Percentiles rank a stretch among this genome's conserved stretches.
Evolutionary conservation across 805 yeast species (phyloP).

Genomic region (Schwanniomyces pseudopolymorphus): DNA sequence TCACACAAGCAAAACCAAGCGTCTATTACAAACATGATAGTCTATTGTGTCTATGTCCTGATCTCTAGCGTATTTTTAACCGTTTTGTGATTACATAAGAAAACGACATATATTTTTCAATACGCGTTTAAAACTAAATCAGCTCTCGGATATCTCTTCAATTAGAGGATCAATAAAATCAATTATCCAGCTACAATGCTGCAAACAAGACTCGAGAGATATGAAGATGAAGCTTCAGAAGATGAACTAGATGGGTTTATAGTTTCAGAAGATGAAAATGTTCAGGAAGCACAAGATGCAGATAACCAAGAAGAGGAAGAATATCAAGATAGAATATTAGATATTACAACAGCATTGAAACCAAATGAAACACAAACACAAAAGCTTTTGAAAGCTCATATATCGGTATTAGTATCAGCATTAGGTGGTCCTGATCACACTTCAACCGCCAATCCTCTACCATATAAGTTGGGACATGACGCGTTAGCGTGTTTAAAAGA

Average conservation of each 20-base stretch:
- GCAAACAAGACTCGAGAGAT: slow-evolving; percentile 1
- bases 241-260: slow-evolving; percentile 38
- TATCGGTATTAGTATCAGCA: slow-evolving; percentile 80
- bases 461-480: slow-evolving; percentile 83
- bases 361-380: slow-evolving; percentile 37
- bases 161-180: neutral
- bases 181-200: neutral
- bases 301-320: slow-evolving; percentile 14
- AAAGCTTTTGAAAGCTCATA: slow-evolving; percentile 62
- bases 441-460: slow-evolving; percentile 41
- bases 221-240: slow-evolving; percentile 13
- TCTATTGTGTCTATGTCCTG: too few species aligned
- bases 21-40: too few species aligned
- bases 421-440: slow-evolving; percentile 85
- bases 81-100: neutral
- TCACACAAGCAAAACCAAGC: too few species aligned
- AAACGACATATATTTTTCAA: neutral
- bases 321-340: slow-evolving; percentile 19
- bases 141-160: neutral
- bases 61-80: too few species aligned
- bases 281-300: slow-evolving; percentile 1
- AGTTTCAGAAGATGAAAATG: slow-evolving; percentile 24
- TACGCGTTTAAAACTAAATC: neutral
- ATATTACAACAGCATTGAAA: slow-evolving; percentile 21
- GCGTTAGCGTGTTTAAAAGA: slow-evolving; percentile 85